Base-by-base conservation (phyloP, 2,329 filamentous ascomycete species). In the Fusarium protoensiforme region DNA sequence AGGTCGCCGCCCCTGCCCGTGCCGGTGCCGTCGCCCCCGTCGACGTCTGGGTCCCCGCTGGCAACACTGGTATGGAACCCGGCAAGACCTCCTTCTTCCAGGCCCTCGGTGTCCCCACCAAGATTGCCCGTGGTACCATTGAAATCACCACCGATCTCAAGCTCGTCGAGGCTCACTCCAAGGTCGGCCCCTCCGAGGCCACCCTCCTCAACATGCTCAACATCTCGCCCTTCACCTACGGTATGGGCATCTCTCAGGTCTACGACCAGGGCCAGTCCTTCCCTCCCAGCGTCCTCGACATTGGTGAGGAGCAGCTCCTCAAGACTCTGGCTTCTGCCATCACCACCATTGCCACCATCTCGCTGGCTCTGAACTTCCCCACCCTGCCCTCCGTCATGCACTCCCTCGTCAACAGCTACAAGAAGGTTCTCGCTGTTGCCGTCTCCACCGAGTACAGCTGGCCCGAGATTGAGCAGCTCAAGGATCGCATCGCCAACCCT, bases 81-180 rank as follows among this genome's bases (percentile, higher is more conserved):
- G 97, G 97, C 87, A 99, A 99, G 94, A 99, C 96, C 83, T 98
- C 96, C 85, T 99, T 99, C 95, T 99, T 99, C 95, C 96, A 99
- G 93, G 96, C 96, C 83, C 96, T 99, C 87, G 96, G 96, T 94
- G 95, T 99, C 85, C 96, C 96, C 84, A 99, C 96, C 92, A 99
- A 99, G 95, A 99, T 99, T 89, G 96, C 96, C 85, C 96, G 96
- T 97, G 97, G 96, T 97, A 99, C 96, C 88, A 99, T 99, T 88
- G 96, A 99, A 94, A 99, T 99, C 84, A 98, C 95, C 76, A 90
- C 92, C 81, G 96, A 99, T 84, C 90, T 99, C 81, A 98, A 98
- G 94, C 94, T 99, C 86, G 93, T 98, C 83, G 95, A 98, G 90
- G 91, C 94, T 77, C 92, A 92, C 80, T 89, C 66, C 90, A 98